Evolutionary conservation across 108 stramenopile species (phyloP), one percentile per base, ranked within the genome.

Genomic region (Cyclostephanos invisitatus): DNA sequence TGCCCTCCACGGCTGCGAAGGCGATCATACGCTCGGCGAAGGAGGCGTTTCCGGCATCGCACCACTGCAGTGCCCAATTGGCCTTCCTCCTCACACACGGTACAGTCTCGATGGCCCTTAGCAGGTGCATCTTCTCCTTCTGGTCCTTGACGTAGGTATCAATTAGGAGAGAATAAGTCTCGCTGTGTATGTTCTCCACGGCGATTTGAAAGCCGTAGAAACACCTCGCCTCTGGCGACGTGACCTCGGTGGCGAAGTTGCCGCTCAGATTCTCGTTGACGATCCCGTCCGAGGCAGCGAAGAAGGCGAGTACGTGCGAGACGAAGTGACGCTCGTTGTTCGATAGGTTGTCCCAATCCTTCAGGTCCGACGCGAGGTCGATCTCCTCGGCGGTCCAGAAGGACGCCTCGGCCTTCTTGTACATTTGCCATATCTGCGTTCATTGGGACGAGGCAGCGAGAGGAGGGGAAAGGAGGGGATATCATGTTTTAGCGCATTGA

Each of bases 301-400:
- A 99, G 85, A 99, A 99, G 61, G 99, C 99, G 17, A 99, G 82
- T 24, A 99, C 91, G 81, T 98, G 96, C 46, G 95, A 93, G 64
- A 99, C 87, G 75, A 99, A 99, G 76, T 99, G 98, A 58, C 91
- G 89, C 80, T 99, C 99, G 72, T 98, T 96, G 78, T 79, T 67
- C 62, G 89, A 88, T 12, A 99, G 80, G 25, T 74, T 82, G 7
- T 91, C 89, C 98, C 98, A 99, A 77, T 99, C 97, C 37, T 95
- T 93, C 64, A 96, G 67, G 78, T 99, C 99, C 38, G 87, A 82
- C 32, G 92, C 96, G 0, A 99, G 78, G 75, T 99, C 99, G 69
- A 99, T 94, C 83, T 99, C 99, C 73, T 99, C 99, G 35, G 97
- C 98, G 35, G 99, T 99, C 99, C 99, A 99, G 85, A 99, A 99